phyloP scores from a whole-genome alignment of 306 rosid species.

The Parietaria judaica region DNA sequence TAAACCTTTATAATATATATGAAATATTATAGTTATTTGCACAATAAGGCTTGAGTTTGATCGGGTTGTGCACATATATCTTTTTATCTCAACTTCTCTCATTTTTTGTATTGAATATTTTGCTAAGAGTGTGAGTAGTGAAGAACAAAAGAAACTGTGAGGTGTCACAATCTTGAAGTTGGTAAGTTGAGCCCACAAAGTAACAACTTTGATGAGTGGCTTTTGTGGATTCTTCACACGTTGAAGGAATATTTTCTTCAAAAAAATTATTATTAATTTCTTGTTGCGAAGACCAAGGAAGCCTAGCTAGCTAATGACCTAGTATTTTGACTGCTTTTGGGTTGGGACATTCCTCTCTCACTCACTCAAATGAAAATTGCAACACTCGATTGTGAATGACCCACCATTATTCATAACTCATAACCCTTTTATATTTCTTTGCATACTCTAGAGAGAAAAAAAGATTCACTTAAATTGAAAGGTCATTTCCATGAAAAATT shows the following conservation, averaged over 20 bases:
- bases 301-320: constrained; percentile 4
- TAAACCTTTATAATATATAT: too few species aligned
- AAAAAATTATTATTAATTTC: constrained; percentile 11
- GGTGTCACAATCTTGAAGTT: constrained; percentile 36
- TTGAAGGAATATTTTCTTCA: constrained; percentile 19
- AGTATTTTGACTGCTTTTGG: constrained; percentile 41
- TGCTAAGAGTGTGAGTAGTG: background rate
- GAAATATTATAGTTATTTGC: background rate
- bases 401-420: background rate
- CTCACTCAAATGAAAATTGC: background rate
- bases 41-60: too few species aligned
- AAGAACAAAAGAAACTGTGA: background rate
- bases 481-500: too few species aligned
- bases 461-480: constrained; percentile 24
- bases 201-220: constrained; percentile 20
- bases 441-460: constrained; percentile 2
- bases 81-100: too few species aligned
- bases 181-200: constrained; percentile 18
- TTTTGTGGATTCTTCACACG: constrained; percentile 29
- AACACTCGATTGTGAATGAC: constrained; percentile 4
- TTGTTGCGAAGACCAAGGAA: constrained; percentile 16
- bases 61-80: too few species aligned
- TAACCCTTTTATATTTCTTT: background rate
- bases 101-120: too few species aligned
- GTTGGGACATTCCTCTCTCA: constrained; percentile 22